Conservation (phyloP, 1,284 basidiomycete genomes). For the Pyrrhoderma noxium region DNA sequence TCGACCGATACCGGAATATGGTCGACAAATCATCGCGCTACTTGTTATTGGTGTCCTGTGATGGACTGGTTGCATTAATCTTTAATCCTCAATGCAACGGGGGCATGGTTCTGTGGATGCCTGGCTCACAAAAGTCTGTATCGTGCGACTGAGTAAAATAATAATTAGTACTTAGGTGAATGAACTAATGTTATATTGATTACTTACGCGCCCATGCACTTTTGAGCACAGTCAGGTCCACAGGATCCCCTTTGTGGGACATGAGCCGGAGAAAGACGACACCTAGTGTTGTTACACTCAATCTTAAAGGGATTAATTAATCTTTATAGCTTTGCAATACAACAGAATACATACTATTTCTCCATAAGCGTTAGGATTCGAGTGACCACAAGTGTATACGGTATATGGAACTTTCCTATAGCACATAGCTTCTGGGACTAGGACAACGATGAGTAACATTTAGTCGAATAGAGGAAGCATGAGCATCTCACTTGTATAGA, state of each 20-base stretch:
- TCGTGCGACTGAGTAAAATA: not conserved
- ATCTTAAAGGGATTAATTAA: slow-evolving; percentile 1
- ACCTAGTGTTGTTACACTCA: slow-evolving; percentile 8
- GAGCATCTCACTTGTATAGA: too few species aligned
- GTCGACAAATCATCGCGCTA: slow-evolving; percentile 9
- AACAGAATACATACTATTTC: slow-evolving; percentile 4
- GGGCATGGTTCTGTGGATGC: slow-evolving; percentile 4
- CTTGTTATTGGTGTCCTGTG: slow-evolving; percentile 4
- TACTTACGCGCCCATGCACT: slow-evolving; percentile 16
- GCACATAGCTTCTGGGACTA: slow-evolving; percentile 26
- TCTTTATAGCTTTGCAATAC: not conserved
- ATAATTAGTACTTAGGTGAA: not conserved
- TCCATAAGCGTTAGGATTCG: slow-evolving; percentile 3
- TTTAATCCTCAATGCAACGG: slow-evolving; percentile 2
- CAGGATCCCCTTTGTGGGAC: slow-evolving; percentile 6
- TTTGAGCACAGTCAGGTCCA: slow-evolving; percentile 11
- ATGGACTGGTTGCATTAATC: not conserved
- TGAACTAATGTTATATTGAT: not conserved
- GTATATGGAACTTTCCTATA: slow-evolving; percentile 28
- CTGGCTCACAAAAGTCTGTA: not conserved
- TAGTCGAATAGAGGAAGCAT: too few species aligned
- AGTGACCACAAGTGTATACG: slow-evolving; percentile 31
- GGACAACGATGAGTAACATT: too few species aligned
- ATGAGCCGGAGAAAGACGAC: slow-evolving; percentile 14
- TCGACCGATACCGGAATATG: not conserved